A percentile compares a stretch with the other conserved stretches of the same genome.
These are phyloP conservation scores for Xylaria polymorpha DNA, from an alignment of 2,329 filamentous ascomycete species.

Conservation along the genomic window DNA sequence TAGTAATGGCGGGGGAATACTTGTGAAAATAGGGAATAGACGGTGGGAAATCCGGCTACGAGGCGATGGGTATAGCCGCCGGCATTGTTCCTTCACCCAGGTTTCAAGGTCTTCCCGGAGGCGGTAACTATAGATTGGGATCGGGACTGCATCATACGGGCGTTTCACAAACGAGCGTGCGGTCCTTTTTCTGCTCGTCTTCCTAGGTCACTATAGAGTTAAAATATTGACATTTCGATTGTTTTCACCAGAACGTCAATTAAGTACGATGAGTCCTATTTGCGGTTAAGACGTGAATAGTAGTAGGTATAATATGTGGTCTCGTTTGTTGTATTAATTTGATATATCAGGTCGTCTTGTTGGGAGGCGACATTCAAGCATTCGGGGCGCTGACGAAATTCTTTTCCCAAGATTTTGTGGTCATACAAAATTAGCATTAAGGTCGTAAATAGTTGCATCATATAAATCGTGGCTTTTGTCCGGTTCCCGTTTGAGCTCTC, in stretches of 20 bases:
- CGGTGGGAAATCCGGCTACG: constrained; percentile 1
- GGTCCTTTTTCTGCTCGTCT: constrained; percentile 21
- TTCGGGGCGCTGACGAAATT: not conserved
- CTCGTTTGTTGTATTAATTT: constrained; percentile 2
- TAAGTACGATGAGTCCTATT: not conserved
- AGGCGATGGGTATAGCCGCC: constrained; percentile 8
- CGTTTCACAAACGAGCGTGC: constrained; percentile 35
- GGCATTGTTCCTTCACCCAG: constrained; percentile 10
- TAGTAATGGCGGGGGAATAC: constrained; percentile 8
- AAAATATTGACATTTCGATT: constrained; percentile 17
- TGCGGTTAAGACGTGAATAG: not conserved
- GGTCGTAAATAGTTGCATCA: constrained; percentile 37
- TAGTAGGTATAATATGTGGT: constrained; percentile 9
- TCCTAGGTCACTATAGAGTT: constrained; percentile 20
- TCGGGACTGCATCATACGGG: constrained; percentile 33
- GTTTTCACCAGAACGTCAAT: not conserved
- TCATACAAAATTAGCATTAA: constrained; percentile 47
- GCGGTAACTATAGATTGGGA: constrained; percentile 23
- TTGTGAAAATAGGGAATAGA: constrained; percentile 11
- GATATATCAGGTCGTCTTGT: not conserved
- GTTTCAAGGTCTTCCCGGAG: constrained; percentile 17
- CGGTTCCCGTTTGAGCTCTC: constrained; percentile 9
- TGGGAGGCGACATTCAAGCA: not conserved
- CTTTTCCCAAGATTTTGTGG: constrained; percentile 29
- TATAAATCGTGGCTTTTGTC: constrained; percentile 24